Evolutionary conservation across 2,329 filamentous ascomycete species (phyloP), one percentile per base, ranked within the genome.

Genomic region (Rosellinia necatrix): DNA sequence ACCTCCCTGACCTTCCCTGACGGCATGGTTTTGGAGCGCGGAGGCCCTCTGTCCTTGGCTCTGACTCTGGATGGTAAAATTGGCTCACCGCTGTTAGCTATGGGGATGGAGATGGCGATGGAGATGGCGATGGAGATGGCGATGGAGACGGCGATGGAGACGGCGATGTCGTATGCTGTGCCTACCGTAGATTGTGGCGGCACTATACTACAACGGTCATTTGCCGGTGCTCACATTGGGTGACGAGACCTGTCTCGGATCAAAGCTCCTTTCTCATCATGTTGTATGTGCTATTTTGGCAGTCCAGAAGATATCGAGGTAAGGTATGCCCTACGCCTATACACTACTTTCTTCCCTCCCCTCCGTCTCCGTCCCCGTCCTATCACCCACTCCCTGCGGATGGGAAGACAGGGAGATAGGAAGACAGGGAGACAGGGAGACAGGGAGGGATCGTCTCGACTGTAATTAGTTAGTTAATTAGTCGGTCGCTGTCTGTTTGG

Each of bases 61-160:
- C 37, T 41, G 44, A 37, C 32, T 30, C 21, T 12, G 17, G n/a
- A 25, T 2, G 48, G 37, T 40, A n/a, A 34, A 52, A 44, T 35
- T 46, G 42, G 48, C 57, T 60, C 57, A 60, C 57, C 57, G 57
- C 57, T 46, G 57, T 59, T 59, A n/a, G n/a, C n/a, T n/a, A n/a
- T n/a, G n/a, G n/a, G n/a, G n/a, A n/a, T n/a, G n/a, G n/a, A n/a
- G n/a, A n/a, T n/a, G n/a, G n/a, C n/a, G n/a, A n/a, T n/a, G n/a
- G n/a, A n/a, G n/a, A n/a, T n/a, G n/a, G n/a, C n/a, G n/a, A n/a
- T n/a, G n/a, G n/a, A n/a, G n/a, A n/a, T n/a, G n/a, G n/a, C n/a
- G n/a, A n/a, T n/a, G n/a, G n/a, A n/a, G 24, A 47, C 12, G 40
- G 27, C 19, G 19, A 40, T 7, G 44, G 19, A n/a, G 21, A 48